Evolutionary conservation across 306 rosid genomes (phyloP).

Genomic region (Ammopiptanthus mongolicus): DNA sequence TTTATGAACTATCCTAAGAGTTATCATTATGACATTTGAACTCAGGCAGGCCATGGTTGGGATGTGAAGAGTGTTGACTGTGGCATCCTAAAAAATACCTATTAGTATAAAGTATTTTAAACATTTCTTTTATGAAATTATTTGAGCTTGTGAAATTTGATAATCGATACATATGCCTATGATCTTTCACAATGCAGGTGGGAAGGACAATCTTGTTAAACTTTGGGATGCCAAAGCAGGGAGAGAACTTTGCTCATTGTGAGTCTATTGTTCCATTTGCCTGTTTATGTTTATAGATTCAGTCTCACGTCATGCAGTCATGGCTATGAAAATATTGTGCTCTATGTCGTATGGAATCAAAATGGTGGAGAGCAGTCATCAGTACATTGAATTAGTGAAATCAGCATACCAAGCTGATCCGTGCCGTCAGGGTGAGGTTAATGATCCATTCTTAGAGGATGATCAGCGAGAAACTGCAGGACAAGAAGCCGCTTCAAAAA

Average conservation of each 20-base stretch:
- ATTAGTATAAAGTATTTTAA: conserved; percentile 73
- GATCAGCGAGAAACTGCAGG: conserved; percentile 96
- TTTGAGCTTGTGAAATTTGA: conserved; percentile 17
- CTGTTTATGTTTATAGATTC: conserved; percentile 8
- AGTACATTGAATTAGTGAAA: conserved; percentile 88
- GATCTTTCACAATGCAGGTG: conserved; percentile 41
- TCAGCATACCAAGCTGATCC: conserved; percentile 81
- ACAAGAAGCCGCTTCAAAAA: conserved; percentile 89
- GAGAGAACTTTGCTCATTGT: conserved; percentile 70
- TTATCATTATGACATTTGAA: conserved; percentile 50
- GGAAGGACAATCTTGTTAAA: conserved; percentile 77
- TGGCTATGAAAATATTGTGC: conserved; percentile 73
- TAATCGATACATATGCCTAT: conserved; percentile 15
- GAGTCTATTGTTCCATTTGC: conserved; percentile 16
- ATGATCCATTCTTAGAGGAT: conserved; percentile 93
- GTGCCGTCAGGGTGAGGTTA: conserved; percentile 75
- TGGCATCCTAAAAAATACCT: conserved; percentile 98
- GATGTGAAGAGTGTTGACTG: conserved; percentile 99
- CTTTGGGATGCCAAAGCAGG: conserved; percentile 82
- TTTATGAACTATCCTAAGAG: conserved; percentile 21
- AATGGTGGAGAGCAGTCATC: conserved; percentile 96
- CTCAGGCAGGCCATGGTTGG: conserved; percentile 99
- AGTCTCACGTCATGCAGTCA: conserved; percentile 47
- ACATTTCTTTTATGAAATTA: conserved; percentile 19
- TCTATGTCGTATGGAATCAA: conserved; percentile 73